Percentiles rank a stretch among this genome's conserved stretches.
phyloP scores from a whole-genome alignment of 768 basidiomycete species.

The Daedaleopsis sinensis region DNA sequence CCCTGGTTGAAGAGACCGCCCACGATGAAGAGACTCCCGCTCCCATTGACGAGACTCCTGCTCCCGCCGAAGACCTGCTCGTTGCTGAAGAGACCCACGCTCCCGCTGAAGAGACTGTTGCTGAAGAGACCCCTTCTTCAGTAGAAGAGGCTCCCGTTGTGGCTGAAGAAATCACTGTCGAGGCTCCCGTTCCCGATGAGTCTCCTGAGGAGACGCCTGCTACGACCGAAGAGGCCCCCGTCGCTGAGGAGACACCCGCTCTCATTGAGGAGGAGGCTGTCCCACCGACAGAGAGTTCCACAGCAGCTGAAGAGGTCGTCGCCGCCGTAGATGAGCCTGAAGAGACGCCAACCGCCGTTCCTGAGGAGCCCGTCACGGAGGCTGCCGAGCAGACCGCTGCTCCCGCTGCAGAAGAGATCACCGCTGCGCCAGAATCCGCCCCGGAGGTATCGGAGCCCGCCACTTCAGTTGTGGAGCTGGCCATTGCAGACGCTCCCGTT shows the following conservation, averaged over 20 bases:
- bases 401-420: slow-evolving; percentile 5
- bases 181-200: background rate
- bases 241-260: background rate
- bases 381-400: background rate
- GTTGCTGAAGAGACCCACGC: background rate
- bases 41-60: background rate
- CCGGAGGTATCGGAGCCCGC: background rate
- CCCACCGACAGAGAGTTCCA: background rate
- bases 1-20: slow-evolving; percentile 2
- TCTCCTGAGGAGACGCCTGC: background rate
- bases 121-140: background rate
- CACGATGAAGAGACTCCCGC: slow-evolving; percentile 3
- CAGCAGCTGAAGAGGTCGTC: background rate
- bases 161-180: background rate
- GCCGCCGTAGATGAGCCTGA: background rate
- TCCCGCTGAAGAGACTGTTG: background rate
- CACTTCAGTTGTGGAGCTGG: background rate
- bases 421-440: background rate
- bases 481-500: background rate
- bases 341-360: background rate
- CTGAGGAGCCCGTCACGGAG: background rate
- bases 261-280: background rate
- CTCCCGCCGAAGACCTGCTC: background rate
- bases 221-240: background rate
- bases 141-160: background rate